phyloP scores from a whole-genome alignment of 495 filamentous ascomycete genomes.

The Ascodesmis nigricans region DNA sequence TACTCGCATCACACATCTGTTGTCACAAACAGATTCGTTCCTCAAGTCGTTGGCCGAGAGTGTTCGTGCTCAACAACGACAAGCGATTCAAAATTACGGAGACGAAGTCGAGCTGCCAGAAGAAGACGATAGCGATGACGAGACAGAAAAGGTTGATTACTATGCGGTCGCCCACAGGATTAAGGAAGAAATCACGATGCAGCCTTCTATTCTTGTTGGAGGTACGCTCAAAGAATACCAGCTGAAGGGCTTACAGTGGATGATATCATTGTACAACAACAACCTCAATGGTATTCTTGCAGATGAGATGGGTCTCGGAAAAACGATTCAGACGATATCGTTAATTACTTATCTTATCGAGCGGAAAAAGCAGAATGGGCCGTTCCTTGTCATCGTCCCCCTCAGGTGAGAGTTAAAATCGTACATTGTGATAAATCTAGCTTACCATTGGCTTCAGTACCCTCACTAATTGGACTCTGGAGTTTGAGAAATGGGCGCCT shows the following conservation, averaged over 20 bases:
- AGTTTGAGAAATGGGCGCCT: slow-evolving; percentile 98
- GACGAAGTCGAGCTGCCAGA: slow-evolving; percentile 36
- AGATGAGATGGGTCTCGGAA: slow-evolving; percentile 98
- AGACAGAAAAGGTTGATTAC: slow-evolving; percentile 64
- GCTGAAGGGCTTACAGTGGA: slow-evolving; percentile 95
- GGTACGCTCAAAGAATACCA: slow-evolving; percentile 94
- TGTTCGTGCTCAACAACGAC: slow-evolving; percentile 77
- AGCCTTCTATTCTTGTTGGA: slow-evolving; percentile 69
- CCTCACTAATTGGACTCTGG: slow-evolving; percentile 92
- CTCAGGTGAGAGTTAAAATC: slow-evolving; percentile 32
- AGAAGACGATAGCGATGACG: slow-evolving; percentile 43
- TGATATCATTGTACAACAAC: slow-evolving; percentile 98
- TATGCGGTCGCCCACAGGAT: slow-evolving; percentile 93
- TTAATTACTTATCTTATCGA: slow-evolving; percentile 93
- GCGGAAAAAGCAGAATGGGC: slow-evolving; percentile 76
- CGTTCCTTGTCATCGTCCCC: slow-evolving; percentile 90
- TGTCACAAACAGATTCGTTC: slow-evolving; percentile 92
- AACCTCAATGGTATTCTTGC: slow-evolving; percentile 96
- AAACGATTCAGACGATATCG: slow-evolving; percentile 98
- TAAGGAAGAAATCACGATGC: slow-evolving; percentile 66
- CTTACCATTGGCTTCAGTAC: slow-evolving; percentile 33
- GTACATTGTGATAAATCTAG: too few relatives aligned
- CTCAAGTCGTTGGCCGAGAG: slow-evolving; percentile 83
- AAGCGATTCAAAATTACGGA: slow-evolving; percentile 53
- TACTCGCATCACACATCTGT: slow-evolving; percentile 90